Evolutionary conservation across 1,284 basidiomycete genomes (phyloP).

Genomic region (Stereum hirsutum): DNA sequence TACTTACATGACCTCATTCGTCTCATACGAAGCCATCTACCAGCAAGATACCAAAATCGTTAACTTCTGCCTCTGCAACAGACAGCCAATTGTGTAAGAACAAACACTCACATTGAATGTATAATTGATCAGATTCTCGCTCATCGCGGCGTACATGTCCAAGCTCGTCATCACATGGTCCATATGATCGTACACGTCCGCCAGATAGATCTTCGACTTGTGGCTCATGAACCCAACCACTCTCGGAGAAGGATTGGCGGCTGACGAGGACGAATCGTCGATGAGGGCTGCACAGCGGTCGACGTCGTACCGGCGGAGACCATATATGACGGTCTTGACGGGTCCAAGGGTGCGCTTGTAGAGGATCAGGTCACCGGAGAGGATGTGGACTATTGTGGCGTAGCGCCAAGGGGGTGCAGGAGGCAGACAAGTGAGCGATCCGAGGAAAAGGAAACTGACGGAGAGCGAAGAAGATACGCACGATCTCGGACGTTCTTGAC

Average conservation of each 20-base stretch:
- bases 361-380: slow-evolving; percentile 62
- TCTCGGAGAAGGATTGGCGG: slow-evolving; percentile 10
- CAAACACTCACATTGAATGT: slow-evolving; percentile 48
- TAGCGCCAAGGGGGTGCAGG: too few relatives aligned
- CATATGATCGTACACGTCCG: slow-evolving; percentile 64
- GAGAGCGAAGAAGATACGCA: slow-evolving; percentile 21
- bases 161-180: slow-evolving; percentile 57
- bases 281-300: slow-evolving; percentile 52
- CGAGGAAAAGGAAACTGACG: slow-evolving; percentile 6
- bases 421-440: too few relatives aligned
- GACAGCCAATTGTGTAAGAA: too few relatives aligned
- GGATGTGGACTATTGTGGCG: slow-evolving; percentile 70
- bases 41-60: too few relatives aligned
- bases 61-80: background rate
- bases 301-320: slow-evolving; percentile 54
- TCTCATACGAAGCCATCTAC: slow-evolving; percentile 62
- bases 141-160: slow-evolving; percentile 58
- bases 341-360: slow-evolving; percentile 64
- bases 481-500: slow-evolving; percentile 48
- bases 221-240: slow-evolving; percentile 56
- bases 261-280: slow-evolving; percentile 25
- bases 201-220: slow-evolving; percentile 60
- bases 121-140: slow-evolving; percentile 64
- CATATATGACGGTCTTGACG: slow-evolving; percentile 57
- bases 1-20: slow-evolving; percentile 60